Conservation (phyloP, 2,329 filamentous ascomycete genomes). For the Fusarium cyanostomum region DNA sequence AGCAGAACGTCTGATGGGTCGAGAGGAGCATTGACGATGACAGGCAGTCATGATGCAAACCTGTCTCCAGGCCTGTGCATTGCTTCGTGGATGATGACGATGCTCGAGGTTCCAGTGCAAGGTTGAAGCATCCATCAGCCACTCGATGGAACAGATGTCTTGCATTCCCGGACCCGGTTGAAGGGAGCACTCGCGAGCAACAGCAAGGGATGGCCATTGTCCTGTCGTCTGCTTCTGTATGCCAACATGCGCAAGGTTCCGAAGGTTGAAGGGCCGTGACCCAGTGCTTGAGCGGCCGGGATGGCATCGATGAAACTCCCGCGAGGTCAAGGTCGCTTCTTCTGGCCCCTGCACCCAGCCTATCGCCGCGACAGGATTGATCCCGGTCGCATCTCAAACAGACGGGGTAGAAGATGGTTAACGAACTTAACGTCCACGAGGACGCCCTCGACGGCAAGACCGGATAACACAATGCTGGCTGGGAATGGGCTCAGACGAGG, state of each 20-base stretch:
- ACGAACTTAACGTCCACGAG: neutral
- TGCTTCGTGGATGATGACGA: neutral
- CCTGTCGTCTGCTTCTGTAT: neutral
- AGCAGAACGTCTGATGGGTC: neutral
- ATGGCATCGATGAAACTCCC: slow-evolving; percentile 35
- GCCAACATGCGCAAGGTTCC: neutral
- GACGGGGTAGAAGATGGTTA: slow-evolving; percentile 17
- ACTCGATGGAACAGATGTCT: slow-evolving; percentile 16
- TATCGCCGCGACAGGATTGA: slow-evolving; percentile 10
- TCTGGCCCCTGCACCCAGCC: slow-evolving; percentile 31
- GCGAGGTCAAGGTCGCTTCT: slow-evolving; percentile 10
- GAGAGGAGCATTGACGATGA: neutral
- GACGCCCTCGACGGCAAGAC: neutral
- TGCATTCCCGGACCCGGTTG: slow-evolving; percentile 7
- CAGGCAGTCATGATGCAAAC: too few species aligned
- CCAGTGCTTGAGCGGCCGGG: slow-evolving; percentile 29
- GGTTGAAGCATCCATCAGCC: slow-evolving; percentile 24
- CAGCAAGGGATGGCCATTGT: neutral
- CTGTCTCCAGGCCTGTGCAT: neutral
- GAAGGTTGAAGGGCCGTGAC: slow-evolving; percentile 3
- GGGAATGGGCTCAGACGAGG: slow-evolving; percentile 1
- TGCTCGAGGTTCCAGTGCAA: neutral
- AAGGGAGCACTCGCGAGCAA: slow-evolving; percentile 21
- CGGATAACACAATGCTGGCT: neutral
- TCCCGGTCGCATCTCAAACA: slow-evolving; percentile 40